These are phyloP conservation scores for Ogataea nakhonphanomensis DNA, from an alignment of 805 yeast genomes.

Conservation along the genomic window DNA sequence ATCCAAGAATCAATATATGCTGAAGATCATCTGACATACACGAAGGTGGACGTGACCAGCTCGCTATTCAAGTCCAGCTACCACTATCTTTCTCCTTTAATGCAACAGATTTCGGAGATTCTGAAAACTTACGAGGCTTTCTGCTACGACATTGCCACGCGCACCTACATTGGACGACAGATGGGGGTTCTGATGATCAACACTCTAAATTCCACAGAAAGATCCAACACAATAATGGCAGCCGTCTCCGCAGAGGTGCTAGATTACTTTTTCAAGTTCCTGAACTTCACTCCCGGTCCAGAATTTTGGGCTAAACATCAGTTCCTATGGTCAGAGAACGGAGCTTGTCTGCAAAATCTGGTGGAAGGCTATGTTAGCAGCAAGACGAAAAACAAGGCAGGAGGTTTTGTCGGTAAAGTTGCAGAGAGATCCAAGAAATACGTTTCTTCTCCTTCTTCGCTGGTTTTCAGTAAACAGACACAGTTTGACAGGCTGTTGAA, in stretches of 20 bases:
- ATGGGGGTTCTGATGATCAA: slow-evolving; percentile 49
- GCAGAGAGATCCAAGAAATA: slow-evolving; percentile 36
- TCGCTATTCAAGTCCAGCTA: slow-evolving; percentile 33
- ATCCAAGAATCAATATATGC: slow-evolving; percentile 15
- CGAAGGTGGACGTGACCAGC: slow-evolving; percentile 37
- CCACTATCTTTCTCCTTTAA: slow-evolving; percentile 21
- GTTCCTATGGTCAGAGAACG: slow-evolving; percentile 50
- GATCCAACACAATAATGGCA: slow-evolving; percentile 47
- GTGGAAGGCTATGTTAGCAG: slow-evolving; percentile 38
- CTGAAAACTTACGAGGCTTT: slow-evolving; percentile 46
- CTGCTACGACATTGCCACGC: slow-evolving; percentile 37
- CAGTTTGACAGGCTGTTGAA: slow-evolving; percentile 46
- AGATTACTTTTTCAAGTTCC: slow-evolving; percentile 43
- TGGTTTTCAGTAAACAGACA: slow-evolving; percentile 24
- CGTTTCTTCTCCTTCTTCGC: slow-evolving; percentile 23
- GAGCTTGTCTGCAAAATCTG: slow-evolving; percentile 37
- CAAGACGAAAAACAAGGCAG: slow-evolving; percentile 38
- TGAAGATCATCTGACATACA: slow-evolving; percentile 24
- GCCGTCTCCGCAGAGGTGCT: slow-evolving; percentile 47
- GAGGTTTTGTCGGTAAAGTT: slow-evolving; percentile 44
- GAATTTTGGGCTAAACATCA: slow-evolving; percentile 37
- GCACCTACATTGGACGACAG: slow-evolving; percentile 43
- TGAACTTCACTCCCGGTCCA: slow-evolving; percentile 32
- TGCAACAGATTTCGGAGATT: slow-evolving; percentile 24
- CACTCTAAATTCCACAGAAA: slow-evolving; percentile 46